Base-by-base conservation (phyloP, 148 eudicot species). In the Dysphania ambrosioides region DNA sequence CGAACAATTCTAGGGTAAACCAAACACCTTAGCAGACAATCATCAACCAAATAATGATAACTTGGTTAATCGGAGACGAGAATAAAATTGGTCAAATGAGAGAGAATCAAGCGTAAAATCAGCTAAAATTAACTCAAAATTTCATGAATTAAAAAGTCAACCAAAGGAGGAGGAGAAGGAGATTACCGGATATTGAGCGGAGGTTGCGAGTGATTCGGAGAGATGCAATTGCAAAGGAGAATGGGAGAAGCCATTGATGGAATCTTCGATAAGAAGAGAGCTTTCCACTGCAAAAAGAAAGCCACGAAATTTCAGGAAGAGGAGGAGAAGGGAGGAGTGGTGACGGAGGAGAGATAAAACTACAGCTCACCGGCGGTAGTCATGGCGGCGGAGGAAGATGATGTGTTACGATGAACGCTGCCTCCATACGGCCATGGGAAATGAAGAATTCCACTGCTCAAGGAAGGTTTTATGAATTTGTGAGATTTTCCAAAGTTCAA, bases 351-450 rank as follows among this genome's bases (percentile, higher is more conserved):
- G 55, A n/a, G n/a, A 67, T 59, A 57, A n/a, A 51, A 2, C 10
- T 6, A n/a, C n/a, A 51, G 15, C 40, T 49, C 24, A 68, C 74
- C 26, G 27, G 66, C 6, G 75, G 78, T 30, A 47, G 58, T 13
- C 74, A 74, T 68, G 68, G 53, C 61, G 77, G 76, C 44, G 72
- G 56, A 18, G 69, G 65, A 55, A 59, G 35, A n/a, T n/a, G n/a
- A n/a, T n/a, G n/a, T 27, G 24, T 44, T 41, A 34, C 44, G 41
- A 26, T 13, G 30, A 34, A 24, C 40, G 16, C 36, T 40, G 51
- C 41, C 27, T 18, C 40, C 31, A 40, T 23, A 13, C 34, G 6
- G 55, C 49, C 57, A 42, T 73, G n/a, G n/a, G n/a, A n/a, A n/a
- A n/a, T n/a, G n/a, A n/a, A n/a, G n/a, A n/a, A n/a, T n/a, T n/a